phyloP scores from a whole-genome alignment of 495 filamentous ascomycete genomes.

The Tuber magnatum region DNA sequence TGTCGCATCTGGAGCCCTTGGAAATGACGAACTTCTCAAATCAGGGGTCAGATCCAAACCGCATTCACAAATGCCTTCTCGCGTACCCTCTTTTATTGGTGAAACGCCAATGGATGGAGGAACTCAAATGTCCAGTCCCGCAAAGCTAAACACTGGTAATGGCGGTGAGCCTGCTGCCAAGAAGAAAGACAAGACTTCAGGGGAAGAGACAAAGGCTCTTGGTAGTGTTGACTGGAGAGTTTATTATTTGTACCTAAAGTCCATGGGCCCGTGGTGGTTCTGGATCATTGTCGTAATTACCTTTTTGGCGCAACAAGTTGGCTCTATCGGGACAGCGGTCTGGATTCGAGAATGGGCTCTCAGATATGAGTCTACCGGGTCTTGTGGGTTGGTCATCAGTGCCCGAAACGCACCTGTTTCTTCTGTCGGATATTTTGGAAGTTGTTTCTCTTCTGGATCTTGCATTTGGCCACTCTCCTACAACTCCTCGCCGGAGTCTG shows the following conservation, averaged over 20 bases:
- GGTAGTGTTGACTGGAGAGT: conserved; percentile 83
- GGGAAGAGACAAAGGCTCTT: conserved; percentile 65
- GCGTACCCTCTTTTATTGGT: conserved; percentile 62
- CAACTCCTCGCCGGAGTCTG: conserved; percentile 38
- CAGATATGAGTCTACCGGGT: conserved; percentile 25
- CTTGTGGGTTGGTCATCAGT: conserved; percentile 26
- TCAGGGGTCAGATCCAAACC: conserved; percentile 33
- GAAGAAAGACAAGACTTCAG: conserved; percentile 47
- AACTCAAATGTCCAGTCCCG: conserved; percentile 30
- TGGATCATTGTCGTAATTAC: conserved; percentile 68
- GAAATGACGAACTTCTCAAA: conserved; percentile 56
- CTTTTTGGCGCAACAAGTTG: conserved; percentile 74
- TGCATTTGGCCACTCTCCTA: conserved; percentile 35
- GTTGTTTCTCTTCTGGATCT: conserved; percentile 43
- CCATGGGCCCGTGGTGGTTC: conserved; percentile 94
- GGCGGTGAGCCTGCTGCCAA: conserved; percentile 39
- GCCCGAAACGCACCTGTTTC: conserved; percentile 6
- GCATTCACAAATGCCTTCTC: conserved; percentile 62
- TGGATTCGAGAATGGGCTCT: conserved; percentile 84
- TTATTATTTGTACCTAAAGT: conserved; percentile 69
- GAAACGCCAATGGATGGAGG: conserved; percentile 46
- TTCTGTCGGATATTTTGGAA: conserved; percentile 36
- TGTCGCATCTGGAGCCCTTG: conserved; percentile 73
- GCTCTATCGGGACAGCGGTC: conserved; percentile 74
- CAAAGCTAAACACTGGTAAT: conserved; percentile 28